Conservation (phyloP, 352 stramenopile species). For the Pythium guiyangense region DNA sequence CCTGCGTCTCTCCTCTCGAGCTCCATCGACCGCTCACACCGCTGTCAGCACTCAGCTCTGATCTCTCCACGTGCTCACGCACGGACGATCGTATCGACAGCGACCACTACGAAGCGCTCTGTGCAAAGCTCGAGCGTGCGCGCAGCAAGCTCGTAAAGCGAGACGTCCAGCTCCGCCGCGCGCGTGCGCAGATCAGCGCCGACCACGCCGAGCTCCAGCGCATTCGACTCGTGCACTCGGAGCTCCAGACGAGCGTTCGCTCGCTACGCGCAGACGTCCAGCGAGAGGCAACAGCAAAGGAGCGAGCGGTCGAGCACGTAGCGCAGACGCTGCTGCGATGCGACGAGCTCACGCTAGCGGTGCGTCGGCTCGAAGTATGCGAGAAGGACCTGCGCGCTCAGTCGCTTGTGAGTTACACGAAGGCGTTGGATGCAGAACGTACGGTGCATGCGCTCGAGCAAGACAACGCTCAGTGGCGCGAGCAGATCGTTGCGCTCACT, state of each 20-base stretch:
- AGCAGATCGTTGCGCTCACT: not conserved
- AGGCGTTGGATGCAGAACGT: conserved; percentile 2
- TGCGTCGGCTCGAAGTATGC: not conserved
- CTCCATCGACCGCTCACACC: conserved; percentile 2
- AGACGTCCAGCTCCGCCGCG: conserved; percentile 29
- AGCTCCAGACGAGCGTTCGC: conserved; percentile 11
- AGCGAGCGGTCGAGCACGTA: conserved; percentile 36
- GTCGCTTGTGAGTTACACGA: conserved; percentile 1
- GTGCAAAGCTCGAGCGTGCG: conserved; percentile 32
- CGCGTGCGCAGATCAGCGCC: conserved; percentile 21
- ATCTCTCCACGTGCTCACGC: conserved; percentile 14
- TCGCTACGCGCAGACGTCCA: conserved; percentile 15
- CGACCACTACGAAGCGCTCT: conserved; percentile 39
- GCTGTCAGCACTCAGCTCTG: conserved; percentile 23
- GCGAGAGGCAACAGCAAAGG: conserved; percentile 17
- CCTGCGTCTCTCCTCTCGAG: conserved; percentile 6
- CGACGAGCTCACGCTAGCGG: conserved; percentile 3
- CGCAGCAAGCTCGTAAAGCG: conserved; percentile 24
- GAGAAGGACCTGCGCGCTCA: conserved; percentile 10
- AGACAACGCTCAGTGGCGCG: not conserved
- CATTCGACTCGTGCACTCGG: conserved; percentile 1
- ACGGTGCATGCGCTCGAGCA: not conserved
- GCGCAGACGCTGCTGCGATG: conserved; percentile 28
- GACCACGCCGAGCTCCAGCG: conserved; percentile 10
- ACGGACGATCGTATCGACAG: conserved; percentile 28